phyloP scores from a whole-genome alignment of 768 basidiomycete genomes.

The Omphalotus guepiniiformis region DNA sequence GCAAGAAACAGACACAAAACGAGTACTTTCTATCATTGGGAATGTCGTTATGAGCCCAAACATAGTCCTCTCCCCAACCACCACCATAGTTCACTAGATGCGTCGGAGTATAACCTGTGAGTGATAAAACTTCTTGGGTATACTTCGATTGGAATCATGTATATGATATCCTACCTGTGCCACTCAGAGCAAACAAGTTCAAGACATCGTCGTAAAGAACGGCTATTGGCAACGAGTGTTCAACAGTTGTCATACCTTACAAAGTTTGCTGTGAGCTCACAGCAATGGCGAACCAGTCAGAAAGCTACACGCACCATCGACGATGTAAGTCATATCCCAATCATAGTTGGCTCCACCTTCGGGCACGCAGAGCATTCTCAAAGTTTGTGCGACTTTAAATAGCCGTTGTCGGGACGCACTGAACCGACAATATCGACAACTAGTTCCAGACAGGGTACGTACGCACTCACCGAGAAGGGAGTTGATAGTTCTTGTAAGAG shows the following conservation, averaged over 20 bases:
- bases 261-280: not conserved
- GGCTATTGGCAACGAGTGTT: slow-evolving; percentile 65
- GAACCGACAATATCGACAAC: not conserved
- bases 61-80: slow-evolving; percentile 56
- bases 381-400: slow-evolving; percentile 51
- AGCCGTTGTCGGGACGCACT: slow-evolving; percentile 65
- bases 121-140: too few species aligned
- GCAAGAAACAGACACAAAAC: slow-evolving; percentile 8
- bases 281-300: not conserved
- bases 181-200: slow-evolving; percentile 58
- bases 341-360: slow-evolving; percentile 79
- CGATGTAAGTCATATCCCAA: slow-evolving; percentile 74
- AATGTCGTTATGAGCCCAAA: slow-evolving; percentile 64
- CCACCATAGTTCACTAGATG: slow-evolving; percentile 83
- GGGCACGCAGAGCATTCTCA: slow-evolving; percentile 68
- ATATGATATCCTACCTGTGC: too few species aligned
- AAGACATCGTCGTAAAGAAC: slow-evolving; percentile 63
- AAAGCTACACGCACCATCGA: slow-evolving; percentile 49
- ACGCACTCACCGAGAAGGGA: slow-evolving; percentile 54
- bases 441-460: not conserved
- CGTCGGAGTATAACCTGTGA: slow-evolving; percentile 69
- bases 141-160: too few species aligned
- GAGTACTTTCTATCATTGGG: slow-evolving; percentile 67
- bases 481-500: slow-evolving; percentile 77
- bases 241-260: slow-evolving; percentile 71